Evolutionary conservation across 495 filamentous ascomycete genomes (phyloP), one percentile per base, ranked within the genome.

Genomic region (Trichoderma parareesei): DNA sequence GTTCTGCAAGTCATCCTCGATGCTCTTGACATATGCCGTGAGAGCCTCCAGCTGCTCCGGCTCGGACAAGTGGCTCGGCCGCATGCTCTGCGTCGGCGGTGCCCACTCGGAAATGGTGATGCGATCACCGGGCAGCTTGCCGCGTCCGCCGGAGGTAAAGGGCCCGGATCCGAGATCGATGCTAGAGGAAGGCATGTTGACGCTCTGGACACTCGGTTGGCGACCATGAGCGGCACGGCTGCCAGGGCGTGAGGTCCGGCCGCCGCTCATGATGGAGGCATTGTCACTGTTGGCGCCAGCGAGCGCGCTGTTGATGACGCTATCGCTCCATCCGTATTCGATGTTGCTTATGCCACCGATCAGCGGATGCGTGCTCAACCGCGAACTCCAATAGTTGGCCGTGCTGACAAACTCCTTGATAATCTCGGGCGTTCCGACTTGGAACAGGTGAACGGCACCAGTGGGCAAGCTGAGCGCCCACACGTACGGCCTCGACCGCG

Each of bases 351-450:
- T 88, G 67, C 91, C 93, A 37, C 93, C 94, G 9, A 92, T 83
- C 5, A 98, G 78, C 11, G 94, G 94, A 67, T 96, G 90, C 66
- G 96, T 97, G 70, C 91, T 96, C 9, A 98, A 79, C 53, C 94
- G 84, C 2, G 94, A 92, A 70, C 90, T 91, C 94, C 94, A 99
- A 77, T 99, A 99, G 76, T 99, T 99, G 69, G 91, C 93, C 0
- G 91, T 95, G 42, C 85, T 87, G 61, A 97, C 92, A 66, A 97
- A 99, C 70, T 99, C 94, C 61, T 87, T 87, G 57, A 93, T 88
- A 69, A 99, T 97, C 71, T 98, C 95, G 2, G 90, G 86, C 0
- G 94, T 99, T 53, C 95, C 94, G 66, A 92, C 95, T 73, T 98
- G 92, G 82, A 99, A 99, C 37, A 98, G 83, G 74, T 99, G 95